Percentiles rank a stretch among this genome's conserved stretches.
These are phyloP conservation scores for Aspergillus latus DNA, from an alignment of 2,329 filamentous ascomycete genomes.

Conservation along the genomic window DNA sequence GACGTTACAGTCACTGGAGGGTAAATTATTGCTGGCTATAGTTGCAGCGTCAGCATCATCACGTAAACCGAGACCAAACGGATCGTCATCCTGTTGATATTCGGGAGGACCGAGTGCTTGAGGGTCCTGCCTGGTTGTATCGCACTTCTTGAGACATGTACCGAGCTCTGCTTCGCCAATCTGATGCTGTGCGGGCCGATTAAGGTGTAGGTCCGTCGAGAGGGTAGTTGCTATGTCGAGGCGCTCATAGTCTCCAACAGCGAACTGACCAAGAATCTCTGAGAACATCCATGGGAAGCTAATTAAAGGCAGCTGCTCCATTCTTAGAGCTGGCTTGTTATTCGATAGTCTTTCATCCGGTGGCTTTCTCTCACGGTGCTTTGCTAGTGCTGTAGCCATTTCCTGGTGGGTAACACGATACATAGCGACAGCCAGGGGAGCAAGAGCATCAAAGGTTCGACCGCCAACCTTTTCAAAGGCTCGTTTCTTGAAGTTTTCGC, in stretches of 20 bases:
- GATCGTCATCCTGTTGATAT: conserved; percentile 13
- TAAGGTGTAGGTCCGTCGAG: background rate
- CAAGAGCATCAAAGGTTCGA: conserved; percentile 58
- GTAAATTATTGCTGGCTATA: background rate
- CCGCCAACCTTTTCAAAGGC: conserved; percentile 67
- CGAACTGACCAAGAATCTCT: conserved; percentile 68
- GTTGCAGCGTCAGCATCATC: background rate
- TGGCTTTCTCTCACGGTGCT: conserved; percentile 40
- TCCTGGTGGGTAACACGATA: conserved; percentile 79
- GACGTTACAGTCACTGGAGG: background rate
- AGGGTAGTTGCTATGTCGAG: background rate
- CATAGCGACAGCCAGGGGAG: conserved; percentile 79
- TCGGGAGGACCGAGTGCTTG: background rate
- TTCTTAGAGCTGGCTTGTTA: conserved; percentile 14
- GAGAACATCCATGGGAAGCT: conserved; percentile 93
- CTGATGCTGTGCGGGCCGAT: background rate
- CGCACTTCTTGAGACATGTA: background rate
- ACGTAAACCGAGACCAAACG: conserved; percentile 14
- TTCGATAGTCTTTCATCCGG: conserved; percentile 15
- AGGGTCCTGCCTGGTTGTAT: background rate
- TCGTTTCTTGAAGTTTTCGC: conserved; percentile 64
- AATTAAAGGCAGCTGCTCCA: conserved; percentile 69
- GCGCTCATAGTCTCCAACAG: conserved; percentile 44
- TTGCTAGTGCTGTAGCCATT: conserved; percentile 58
- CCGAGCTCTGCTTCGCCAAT: background rate